These are phyloP conservation scores for Voacanga thouarsii DNA, from an alignment of 257 asterid genomes.

Conservation along the genomic window DNA sequence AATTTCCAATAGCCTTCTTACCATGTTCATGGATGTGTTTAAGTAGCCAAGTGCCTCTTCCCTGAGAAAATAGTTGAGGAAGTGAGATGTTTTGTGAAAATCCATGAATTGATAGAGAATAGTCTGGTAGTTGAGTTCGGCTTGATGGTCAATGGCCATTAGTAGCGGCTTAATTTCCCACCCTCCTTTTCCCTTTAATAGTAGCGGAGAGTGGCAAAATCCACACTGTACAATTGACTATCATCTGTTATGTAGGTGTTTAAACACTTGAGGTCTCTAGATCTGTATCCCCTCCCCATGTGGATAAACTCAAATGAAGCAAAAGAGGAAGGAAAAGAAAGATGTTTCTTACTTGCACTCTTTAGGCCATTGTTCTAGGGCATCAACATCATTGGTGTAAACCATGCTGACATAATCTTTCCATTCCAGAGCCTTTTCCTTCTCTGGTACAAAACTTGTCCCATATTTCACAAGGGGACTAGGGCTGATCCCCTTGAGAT, in stretches of 20 bases:
- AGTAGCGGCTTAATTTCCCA: too few relatives aligned
- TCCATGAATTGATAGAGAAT: too few relatives aligned
- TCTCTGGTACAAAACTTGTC: constrained; percentile 35
- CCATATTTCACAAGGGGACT: constrained; percentile 36
- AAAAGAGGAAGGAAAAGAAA: background rate
- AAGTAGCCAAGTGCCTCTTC: constrained; percentile 28
- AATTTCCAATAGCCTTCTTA: constrained; percentile 27
- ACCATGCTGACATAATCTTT: constrained; percentile 39
- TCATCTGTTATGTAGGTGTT: too few relatives aligned
- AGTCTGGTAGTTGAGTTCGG: too few relatives aligned
- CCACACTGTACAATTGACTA: too few relatives aligned
- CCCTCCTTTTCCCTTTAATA: too few relatives aligned
- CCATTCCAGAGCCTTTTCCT: constrained; percentile 43
- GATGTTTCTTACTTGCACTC: constrained; percentile 27
- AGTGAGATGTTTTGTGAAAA: too few relatives aligned
- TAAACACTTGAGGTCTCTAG: too few relatives aligned
- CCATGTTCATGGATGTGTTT: constrained; percentile 29
- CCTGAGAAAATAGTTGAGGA: constrained; percentile 11
- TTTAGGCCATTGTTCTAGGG: constrained; percentile 36
- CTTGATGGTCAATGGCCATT: too few relatives aligned
- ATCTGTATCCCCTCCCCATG: background rate
- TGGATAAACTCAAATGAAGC: background rate
- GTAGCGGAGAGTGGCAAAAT: too few relatives aligned
- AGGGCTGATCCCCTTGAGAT: constrained; percentile 30
- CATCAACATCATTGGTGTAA: constrained; percentile 41